Percentiles rank a stretch among this genome's conserved stretches.
phyloP scores from a whole-genome alignment of 2,329 filamentous ascomycete genomes.

The Trichophyton equinum region DNA sequence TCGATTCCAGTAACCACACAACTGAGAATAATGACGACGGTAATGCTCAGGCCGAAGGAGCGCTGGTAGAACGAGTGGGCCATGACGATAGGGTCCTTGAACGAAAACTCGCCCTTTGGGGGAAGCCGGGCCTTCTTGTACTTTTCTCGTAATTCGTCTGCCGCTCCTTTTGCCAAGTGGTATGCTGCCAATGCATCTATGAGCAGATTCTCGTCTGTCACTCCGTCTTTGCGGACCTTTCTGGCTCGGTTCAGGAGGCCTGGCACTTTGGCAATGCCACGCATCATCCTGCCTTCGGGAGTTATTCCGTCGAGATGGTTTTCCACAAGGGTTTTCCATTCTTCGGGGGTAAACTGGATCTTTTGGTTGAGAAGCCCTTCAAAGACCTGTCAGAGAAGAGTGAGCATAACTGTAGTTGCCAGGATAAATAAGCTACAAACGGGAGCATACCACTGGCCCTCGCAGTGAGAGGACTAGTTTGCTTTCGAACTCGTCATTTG shows the following conservation, averaged over 20 bases:
- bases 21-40: constrained; percentile 23
- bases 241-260: constrained; percentile 20
- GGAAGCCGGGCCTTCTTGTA: not conserved
- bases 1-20: constrained; percentile 22
- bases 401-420: not conserved
- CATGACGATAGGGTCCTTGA: constrained; percentile 4
- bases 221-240: constrained; percentile 6
- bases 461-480: constrained; percentile 25
- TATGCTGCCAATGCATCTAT: constrained; percentile 18
- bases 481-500: constrained; percentile 25
- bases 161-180: constrained; percentile 14
- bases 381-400: constrained; percentile 19
- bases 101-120: not conserved
- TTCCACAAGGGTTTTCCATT: constrained; percentile 25
- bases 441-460: constrained; percentile 23
- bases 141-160: constrained; percentile 12
- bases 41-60: constrained; percentile 22
- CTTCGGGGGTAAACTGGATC: constrained; percentile 21
- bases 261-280: constrained; percentile 21
- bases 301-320: constrained; percentile 20
- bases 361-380: constrained; percentile 25
- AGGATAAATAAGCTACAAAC: not conserved
- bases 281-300: constrained; percentile 23
- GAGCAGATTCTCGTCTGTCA: constrained; percentile 10
- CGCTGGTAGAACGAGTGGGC: constrained; percentile 23